phyloP scores from a whole-genome alignment of 768 basidiomycete species.

The Rubroboletus pulcherrimus region DNA sequence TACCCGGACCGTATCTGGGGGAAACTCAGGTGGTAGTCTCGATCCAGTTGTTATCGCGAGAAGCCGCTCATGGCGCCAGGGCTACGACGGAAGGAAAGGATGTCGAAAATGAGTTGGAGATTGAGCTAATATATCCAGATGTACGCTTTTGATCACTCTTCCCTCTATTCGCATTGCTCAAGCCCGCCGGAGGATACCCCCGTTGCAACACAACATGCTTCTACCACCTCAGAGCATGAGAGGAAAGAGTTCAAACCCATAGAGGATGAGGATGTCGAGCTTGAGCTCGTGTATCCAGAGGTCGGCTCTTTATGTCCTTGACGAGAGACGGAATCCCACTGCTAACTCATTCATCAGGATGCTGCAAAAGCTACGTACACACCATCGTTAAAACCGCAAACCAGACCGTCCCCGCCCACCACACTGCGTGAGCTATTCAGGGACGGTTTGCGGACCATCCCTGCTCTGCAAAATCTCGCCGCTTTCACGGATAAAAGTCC shows the following conservation, averaged over 20 bases:
- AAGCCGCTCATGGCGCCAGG: background rate
- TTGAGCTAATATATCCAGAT: conserved; percentile 24
- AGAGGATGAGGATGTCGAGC: conserved; percentile 6
- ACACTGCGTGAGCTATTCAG: conserved; percentile 2
- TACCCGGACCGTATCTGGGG: background rate
- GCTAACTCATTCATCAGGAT: conserved; percentile 9
- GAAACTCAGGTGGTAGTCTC: background rate
- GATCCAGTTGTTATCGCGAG: background rate
- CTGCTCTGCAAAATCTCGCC: background rate
- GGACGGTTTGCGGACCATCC: background rate
- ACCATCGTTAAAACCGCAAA: background rate
- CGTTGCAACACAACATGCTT: background rate
- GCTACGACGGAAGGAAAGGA: background rate
- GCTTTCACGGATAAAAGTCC: background rate
- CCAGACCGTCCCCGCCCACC: background rate
- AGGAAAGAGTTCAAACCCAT: no score
- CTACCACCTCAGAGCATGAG: background rate
- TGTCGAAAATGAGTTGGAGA: conserved; percentile 2
- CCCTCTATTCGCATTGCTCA: background rate
- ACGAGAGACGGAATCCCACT: background rate
- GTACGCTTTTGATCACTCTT: conserved; percentile 3
- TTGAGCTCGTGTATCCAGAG: conserved; percentile 18
- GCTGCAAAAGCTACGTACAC: background rate
- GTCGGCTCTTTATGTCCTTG: background rate
- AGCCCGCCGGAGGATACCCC: conserved; percentile 1